Conservation (phyloP, 1,284 basidiomycete species). For the Mycena sp. region DNA sequence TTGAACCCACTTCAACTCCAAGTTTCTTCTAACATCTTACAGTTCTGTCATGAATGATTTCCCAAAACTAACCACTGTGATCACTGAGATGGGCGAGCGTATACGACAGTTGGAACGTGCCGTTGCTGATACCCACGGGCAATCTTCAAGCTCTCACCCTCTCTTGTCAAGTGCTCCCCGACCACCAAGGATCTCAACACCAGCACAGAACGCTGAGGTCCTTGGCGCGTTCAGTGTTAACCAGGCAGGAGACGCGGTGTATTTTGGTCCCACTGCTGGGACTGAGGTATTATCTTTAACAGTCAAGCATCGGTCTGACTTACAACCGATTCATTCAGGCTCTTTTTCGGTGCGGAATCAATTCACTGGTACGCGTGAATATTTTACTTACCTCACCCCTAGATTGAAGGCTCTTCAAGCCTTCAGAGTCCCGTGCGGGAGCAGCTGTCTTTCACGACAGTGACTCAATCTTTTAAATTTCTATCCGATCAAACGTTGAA, state of each 20-base stretch:
- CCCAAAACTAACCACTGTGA: constrained; percentile 15
- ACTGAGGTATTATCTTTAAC: constrained; percentile 38
- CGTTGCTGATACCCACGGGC: constrained; percentile 9
- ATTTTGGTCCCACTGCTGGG: constrained; percentile 48
- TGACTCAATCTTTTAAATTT: constrained; percentile 26
- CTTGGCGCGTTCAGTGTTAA: constrained; percentile 47
- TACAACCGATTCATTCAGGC: constrained; percentile 21
- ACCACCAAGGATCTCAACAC: constrained; percentile 3
- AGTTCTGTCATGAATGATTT: constrained; percentile 26
- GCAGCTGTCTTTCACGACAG: constrained; percentile 2
- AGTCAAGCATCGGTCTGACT: too few relatives aligned
- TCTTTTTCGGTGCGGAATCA: constrained; percentile 7
- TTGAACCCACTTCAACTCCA: too few relatives aligned
- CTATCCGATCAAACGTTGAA: neutral
- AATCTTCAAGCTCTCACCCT: neutral
- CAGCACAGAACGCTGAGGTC: constrained; percentile 16
- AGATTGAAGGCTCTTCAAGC: constrained; percentile 16
- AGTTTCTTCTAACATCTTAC: constrained; percentile 1
- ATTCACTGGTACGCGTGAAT: neutral
- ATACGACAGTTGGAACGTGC: constrained; percentile 27
- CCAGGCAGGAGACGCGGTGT: constrained; percentile 46
- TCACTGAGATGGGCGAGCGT: constrained; percentile 27
- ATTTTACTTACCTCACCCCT: neutral
- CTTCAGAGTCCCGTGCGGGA: constrained; percentile 9
- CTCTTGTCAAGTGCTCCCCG: constrained; percentile 2